phyloP scores from a whole-genome alignment of 768 basidiomycete species.

The Lentinula guzmanii region DNA sequence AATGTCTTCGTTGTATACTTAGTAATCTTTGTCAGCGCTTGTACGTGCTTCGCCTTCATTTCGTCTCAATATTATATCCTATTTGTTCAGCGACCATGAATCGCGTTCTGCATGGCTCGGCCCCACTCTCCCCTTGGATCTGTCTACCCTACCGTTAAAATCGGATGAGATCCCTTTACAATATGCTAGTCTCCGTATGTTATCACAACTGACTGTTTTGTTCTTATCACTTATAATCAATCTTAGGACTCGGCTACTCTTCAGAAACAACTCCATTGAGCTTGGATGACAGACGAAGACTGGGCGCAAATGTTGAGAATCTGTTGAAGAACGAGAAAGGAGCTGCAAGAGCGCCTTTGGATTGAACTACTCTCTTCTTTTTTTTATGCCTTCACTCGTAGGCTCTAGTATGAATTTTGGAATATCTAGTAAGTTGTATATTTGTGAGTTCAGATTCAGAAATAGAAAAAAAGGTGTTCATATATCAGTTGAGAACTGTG shows the following conservation, averaged over 20 bases:
- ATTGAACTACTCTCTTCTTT: constrained; percentile 7
- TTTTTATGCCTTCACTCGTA: neutral
- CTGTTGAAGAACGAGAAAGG: constrained; percentile 57
- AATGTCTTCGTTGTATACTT: neutral
- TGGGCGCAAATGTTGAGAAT: constrained; percentile 58
- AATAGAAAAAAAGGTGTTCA: too few relatives aligned
- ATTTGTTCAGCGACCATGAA: constrained; percentile 55
- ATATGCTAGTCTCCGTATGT: constrained; percentile 59
- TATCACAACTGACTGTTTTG: neutral
- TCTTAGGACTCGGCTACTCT: constrained; percentile 65
- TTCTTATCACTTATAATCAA: neutral
- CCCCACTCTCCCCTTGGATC: constrained; percentile 60
- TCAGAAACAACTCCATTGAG: constrained; percentile 40
- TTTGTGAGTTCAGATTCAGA: too few relatives aligned
- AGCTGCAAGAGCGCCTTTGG: constrained; percentile 56
- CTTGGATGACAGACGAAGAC: constrained; percentile 53
- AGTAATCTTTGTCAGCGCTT: constrained; percentile 32
- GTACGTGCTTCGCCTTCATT: constrained; percentile 25
- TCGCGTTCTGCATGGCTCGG: constrained; percentile 71
- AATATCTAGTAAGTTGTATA: neutral
- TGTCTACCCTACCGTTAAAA: constrained; percentile 46
- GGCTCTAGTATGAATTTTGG: neutral
- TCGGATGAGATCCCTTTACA: constrained; percentile 56
- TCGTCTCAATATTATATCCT: neutral
- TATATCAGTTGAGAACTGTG: too few relatives aligned